Conservation (phyloP, 2,329 filamentous ascomycete species). For the Colletotrichum lindemuthianum region DNA sequence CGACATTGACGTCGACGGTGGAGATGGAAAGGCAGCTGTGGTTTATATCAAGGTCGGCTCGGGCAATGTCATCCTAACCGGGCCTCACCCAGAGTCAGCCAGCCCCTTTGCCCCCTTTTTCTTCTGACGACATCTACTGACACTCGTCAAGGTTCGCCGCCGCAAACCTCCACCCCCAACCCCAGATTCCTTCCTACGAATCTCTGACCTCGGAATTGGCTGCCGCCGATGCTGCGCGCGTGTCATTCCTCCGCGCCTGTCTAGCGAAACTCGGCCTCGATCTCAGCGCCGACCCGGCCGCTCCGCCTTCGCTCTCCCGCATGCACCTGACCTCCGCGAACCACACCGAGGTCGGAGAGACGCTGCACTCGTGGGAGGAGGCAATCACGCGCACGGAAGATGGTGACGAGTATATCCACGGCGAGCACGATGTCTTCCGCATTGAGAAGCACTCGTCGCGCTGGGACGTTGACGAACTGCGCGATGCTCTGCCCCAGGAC, state of each 20-base stretch:
- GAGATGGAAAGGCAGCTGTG: conserved; percentile 78
- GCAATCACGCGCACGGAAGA: conserved; percentile 72
- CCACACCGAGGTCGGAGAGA: conserved; percentile 70
- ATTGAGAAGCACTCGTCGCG: conserved; percentile 73
- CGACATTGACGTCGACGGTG: conserved; percentile 79
- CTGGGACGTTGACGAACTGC: conserved; percentile 67
- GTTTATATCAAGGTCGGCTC: conserved; percentile 86
- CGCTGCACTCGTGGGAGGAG: conserved; percentile 74
- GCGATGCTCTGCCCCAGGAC: conserved; percentile 62
- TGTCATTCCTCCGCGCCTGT: conserved; percentile 81
- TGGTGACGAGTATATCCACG: conserved; percentile 75
- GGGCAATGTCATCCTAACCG: conserved; percentile 82
- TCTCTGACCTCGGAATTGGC: conserved; percentile 74
- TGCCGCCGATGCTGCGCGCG: conserved; percentile 75
- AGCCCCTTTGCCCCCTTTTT: no score
- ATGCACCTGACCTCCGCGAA: conserved; percentile 82
- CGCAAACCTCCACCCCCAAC: conserved; percentile 76
- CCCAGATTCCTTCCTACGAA: conserved; percentile 73
- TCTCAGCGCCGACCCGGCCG: conserved; percentile 74
- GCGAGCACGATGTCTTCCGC: conserved; percentile 84
- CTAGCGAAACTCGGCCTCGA: conserved; percentile 84
- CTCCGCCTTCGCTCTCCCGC: conserved; percentile 81
- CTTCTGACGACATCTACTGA: not conserved
- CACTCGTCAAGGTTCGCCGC: conserved; percentile 75
- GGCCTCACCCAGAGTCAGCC: conserved; percentile 87